These are phyloP conservation scores for Penicillium paradoxum DNA, from an alignment of 495 filamentous ascomycete species.

Conservation along the genomic window DNA sequence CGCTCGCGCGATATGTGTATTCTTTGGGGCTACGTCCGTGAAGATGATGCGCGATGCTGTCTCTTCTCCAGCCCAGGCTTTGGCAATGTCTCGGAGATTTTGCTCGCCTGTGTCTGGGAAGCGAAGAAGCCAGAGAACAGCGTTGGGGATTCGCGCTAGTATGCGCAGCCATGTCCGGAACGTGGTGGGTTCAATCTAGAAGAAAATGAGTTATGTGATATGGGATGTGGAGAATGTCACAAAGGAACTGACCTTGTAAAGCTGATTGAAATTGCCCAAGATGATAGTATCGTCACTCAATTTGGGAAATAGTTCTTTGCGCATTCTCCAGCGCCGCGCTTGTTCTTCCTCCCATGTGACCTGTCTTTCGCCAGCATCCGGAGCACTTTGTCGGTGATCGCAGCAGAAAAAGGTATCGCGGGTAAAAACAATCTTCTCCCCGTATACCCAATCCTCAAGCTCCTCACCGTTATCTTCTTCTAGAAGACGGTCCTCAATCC, in stretches of 20 bases:
- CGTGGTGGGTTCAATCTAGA: slow-evolving; percentile 92
- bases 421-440: slow-evolving; percentile 93
- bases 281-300: slow-evolving; percentile 84
- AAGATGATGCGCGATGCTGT: slow-evolving; percentile 92
- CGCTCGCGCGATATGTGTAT: slow-evolving; percentile 88
- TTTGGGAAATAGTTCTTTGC: slow-evolving; percentile 86
- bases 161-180: slow-evolving; percentile 97
- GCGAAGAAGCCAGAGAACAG: slow-evolving; percentile 90
- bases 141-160: slow-evolving; percentile 77
- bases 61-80: slow-evolving; percentile 75
- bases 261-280: slow-evolving; percentile 96
- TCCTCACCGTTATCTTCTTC: slow-evolving; percentile 64
- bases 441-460: slow-evolving; percentile 81
- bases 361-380: slow-evolving; percentile 57
- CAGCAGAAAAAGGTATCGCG: slow-evolving; percentile 99
- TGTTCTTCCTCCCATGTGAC: slow-evolving; percentile 85
- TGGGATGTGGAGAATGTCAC: neutral
- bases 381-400: slow-evolving; percentile 91
- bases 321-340: slow-evolving; percentile 81
- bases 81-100: slow-evolving; percentile 75
- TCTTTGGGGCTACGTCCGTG: slow-evolving; percentile 94
- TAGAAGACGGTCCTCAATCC: slow-evolving; percentile 62
- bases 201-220: slow-evolving; percentile 3
- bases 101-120: slow-evolving; percentile 92
- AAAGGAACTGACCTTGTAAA: slow-evolving; percentile 78